Evolutionary conservation across 2,329 filamentous ascomycete species (phyloP), one percentile per base, ranked within the genome.

Genomic region (Xylariaceae sp.): DNA sequence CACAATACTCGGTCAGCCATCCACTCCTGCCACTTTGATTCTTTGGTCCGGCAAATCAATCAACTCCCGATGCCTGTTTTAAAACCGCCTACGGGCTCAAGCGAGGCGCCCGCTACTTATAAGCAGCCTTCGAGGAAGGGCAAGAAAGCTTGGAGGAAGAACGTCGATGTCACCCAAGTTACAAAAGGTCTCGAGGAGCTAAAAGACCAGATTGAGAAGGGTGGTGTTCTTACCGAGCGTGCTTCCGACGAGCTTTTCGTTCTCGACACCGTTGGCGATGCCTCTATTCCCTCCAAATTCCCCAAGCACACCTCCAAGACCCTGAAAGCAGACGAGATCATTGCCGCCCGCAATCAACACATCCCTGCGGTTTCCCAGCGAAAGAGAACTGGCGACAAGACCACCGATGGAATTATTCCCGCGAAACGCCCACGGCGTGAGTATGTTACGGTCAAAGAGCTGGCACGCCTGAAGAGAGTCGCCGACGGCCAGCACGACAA

Each of bases 101-200:
- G 72, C 11, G 71, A 77, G 33, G 86, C 89, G 15, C 91, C 90
- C 11, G 83, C 85, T 55, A 89, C 95, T 59, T 84, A 86, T 71
- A 90, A 82, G 56, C 94, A 99, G 70, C 83, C 90, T 22, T 97
- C 92, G 5, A 81, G 94, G 66, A 99, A 99, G 69, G 94, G 95
- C 62, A 97, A 97, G 73, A 97, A 95, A 75, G 92, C 94, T 31
- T 99, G 94, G 94, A 82, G 94, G 66, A 99, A 97, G 71, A 96
- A 99, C 73, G 90, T 99, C 69, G 90, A 99, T 71, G 82, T 97
- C 54, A 86, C 89, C 27, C 86, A 95, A 55, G 82, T 99, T 22
- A 81, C 92, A 62, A 74, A 86, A 47, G 94, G 94, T 53, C 81
- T 99, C 32, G 86, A 90, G 55, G 80, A 87, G 63, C 75, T 95